Evolutionary conservation across 176 grass and related monocot genomes (phyloP), one percentile per base, ranked within the genome.

Genomic region (Pontederia paniculata): DNA sequence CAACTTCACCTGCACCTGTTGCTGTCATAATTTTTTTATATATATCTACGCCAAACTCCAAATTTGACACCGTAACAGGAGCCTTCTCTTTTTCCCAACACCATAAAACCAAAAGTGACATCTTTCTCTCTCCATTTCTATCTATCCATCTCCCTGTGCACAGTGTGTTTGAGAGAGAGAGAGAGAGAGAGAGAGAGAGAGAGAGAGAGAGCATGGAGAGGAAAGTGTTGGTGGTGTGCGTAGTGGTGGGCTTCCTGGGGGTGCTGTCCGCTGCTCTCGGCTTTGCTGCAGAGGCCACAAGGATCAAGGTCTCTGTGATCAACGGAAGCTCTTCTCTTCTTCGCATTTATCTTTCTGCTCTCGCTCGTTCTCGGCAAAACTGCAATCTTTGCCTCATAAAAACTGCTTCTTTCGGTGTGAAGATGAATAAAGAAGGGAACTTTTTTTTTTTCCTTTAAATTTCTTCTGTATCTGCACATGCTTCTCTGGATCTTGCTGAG

Each of bases 261-360:
- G 62, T 91, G 49, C 74, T 98, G 57, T 88, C 93, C 23, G 86
- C 86, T 42, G 80, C 80, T n/a, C 86, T 91, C 12, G 93, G 80
- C 13, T 98, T 98, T 65, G 93, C 86, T 28, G 93, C 93, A 12
- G 86, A 98, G 58, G 93, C 62, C 44, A 98, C 93, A 17, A 79
- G 86, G 67, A 83, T 98, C 69, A 98, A 91, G 86, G 93, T 98
- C 31, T 5, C 49, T 57, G 9, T 2, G 54, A 6, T 48, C 5
- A 12, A 25, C 11, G 3, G 10, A 45, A 31, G 0, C 0, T 48
- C 12, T 25, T 18, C 18, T 23, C 11, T 16, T 10, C 47, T n/a
- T 47, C n/a, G n/a, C n/a, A n/a, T n/a, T n/a, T n/a, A n/a, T n/a
- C n/a, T n/a, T n/a, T n/a, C n/a, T n/a, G n/a, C n/a, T n/a, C n/a